Evolutionary conservation across 371 early-diverging fungal genomes (phyloP), one percentile per base, ranked within the genome.

Genomic region (Umbelopsis sp.): DNA sequence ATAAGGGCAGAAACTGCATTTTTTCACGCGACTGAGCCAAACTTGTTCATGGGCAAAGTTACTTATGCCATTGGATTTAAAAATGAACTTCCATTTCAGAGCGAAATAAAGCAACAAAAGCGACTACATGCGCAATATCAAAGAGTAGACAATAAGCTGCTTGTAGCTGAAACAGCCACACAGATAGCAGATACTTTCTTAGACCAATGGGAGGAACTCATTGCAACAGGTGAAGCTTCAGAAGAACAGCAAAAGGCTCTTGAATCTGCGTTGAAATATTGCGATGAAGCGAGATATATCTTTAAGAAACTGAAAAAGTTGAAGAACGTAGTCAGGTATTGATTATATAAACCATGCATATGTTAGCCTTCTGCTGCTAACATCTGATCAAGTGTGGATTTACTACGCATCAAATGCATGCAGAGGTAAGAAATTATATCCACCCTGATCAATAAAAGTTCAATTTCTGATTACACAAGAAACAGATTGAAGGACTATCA

Each of bases 11-110:
- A 25, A 22, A 48, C 20, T 52, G 16, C 24, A 53, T 74, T 65
- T 11, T 62, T 65, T 20, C 37, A 37, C 50, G 45, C 50, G 8
- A 46, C 20, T 44, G 16, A 48, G 35, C 35, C 7, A 41, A 25
- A 12, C 44, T 9, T 20, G 22, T 25, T 24, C 3, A 80, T 80
- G 81, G 76, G 74, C 20, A 77, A 74, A 66, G 78, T 74, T 18
- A 78, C 80, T 4, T 82, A 76, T 66, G 76, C 69, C 12, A 81
- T 81, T 64, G 71, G 71, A 9, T 76, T 72, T 22, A 52, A 65
- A 4, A 64, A 70, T 14, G 50, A 57, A 37, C 70, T 76, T 0
- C 70, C 70, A 7, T 69, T 70, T 24, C 57, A 63, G 9, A 48
- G 68, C 29, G 75, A 74, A 29, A 73, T 76, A 35, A 71, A 65